Evolutionary conservation across 306 rosid species (phyloP).

Genomic region (Quercus ilex): DNA sequence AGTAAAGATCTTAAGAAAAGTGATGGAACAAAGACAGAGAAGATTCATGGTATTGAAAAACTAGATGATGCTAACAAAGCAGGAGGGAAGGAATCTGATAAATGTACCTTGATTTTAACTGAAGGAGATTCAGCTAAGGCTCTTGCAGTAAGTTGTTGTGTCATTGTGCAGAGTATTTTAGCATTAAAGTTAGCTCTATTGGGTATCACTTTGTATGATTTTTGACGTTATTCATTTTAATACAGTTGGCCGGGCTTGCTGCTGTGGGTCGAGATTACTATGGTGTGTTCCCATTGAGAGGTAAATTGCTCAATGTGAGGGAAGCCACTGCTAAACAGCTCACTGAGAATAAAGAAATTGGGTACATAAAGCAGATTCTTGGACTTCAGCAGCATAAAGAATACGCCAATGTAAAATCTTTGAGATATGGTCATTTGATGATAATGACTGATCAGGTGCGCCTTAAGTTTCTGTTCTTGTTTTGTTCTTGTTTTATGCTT

Average conservation of each 20-base stretch:
- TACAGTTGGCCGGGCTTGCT: conserved; percentile 94
- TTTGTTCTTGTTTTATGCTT: neutral
- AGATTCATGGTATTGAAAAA: conserved; percentile 74
- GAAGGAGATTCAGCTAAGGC: conserved; percentile 99
- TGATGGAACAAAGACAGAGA: conserved; percentile 90
- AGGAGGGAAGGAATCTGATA: conserved; percentile 83
- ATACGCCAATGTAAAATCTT: conserved; percentile 54
- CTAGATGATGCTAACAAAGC: conserved; percentile 94
- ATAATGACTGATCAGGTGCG: conserved; percentile 98
- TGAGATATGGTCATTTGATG: conserved; percentile 97
- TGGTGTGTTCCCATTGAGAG: conserved; percentile 92
- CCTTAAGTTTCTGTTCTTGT: neutral
- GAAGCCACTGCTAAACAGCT: conserved; percentile 87
- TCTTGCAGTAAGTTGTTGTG: conserved; percentile 70
- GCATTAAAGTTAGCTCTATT: neutral
- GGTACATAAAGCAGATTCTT: conserved; percentile 82
- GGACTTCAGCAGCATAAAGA: conserved; percentile 93
- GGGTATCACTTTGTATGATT: neutral
- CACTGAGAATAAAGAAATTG: conserved; percentile 81
- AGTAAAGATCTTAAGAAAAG: conserved; percentile 88
- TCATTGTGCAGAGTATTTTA: neutral
- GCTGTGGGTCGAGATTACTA: conserved; percentile 88
- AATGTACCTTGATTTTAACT: conserved; percentile 88
- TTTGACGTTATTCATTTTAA: neutral
- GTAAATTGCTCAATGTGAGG: conserved; percentile 90